Base-by-base conservation (phyloP, 177 flowering plant genomes). In the Vitis hybrid region DNA sequence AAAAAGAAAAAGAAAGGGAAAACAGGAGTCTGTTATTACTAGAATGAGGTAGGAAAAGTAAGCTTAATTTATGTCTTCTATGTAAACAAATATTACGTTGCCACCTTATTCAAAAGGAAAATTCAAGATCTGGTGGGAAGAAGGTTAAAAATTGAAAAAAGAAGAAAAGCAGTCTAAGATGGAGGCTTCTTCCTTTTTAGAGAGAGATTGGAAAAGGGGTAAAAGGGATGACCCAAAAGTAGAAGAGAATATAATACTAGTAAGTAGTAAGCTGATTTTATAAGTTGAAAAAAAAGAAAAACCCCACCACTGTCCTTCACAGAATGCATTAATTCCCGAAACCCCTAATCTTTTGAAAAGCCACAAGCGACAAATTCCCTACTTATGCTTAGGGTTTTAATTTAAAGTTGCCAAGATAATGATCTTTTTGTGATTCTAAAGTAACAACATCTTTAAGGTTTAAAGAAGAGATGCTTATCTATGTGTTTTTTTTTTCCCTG, bases 361-460 rank as follows among this genome's bases (percentile, higher is more conserved):
- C 70, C 64, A 72, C 22, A 83, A 80, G 68, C 79, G 83, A 85
- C 88, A 87, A 87, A 83, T 79, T 83, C 83, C 74, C 82, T 79
- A 77, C 89, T 86, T 87, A 81, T 76, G 79, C 77, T 70, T 79
- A 55, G 72, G 71, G 75, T 70, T 83, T 82, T 75, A 70, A 78
- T 77, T 72, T 77, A 77, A 81, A 79, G 76, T 20, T 26, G 71
- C 10, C 33, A 62, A 77, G 74, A 78, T 78, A 78, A 83, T 78
- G 39, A 74, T 75, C 81, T 81, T 86, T 84, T 78, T 69, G 75
- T 76, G 83, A 85, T 85, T 82, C 87, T 80, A 85, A 86, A 84
- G 90, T 76, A 77, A 70, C 51, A 76, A 76, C 79, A 80, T 79
- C 85, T 83, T 85, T 79, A 81, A 70, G 82, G 85, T 70, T 76